Evolutionary conservation across 2,329 filamentous ascomycete genomes (phyloP), one percentile per base, ranked within the genome.

Genomic region (Xylariaceae sp.): DNA sequence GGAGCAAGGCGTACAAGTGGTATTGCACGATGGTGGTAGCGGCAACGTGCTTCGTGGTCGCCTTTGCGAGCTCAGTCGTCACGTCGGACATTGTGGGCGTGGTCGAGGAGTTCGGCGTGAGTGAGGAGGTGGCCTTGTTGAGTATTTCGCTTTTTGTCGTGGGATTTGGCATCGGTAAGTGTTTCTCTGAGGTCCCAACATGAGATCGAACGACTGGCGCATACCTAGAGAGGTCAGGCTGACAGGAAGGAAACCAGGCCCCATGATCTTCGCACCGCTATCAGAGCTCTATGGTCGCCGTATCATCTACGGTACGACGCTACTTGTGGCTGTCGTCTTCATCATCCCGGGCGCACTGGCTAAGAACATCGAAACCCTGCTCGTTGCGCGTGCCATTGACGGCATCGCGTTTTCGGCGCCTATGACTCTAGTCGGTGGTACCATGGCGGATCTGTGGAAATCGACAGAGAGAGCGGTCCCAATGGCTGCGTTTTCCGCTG

Each of bases 1-100:
- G 86, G 86, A 79, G 76, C 42, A 89, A 88, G 62, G 69, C 66
- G 1, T 84, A 71, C 62, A 93, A 90, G 65, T 91, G 87, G 87
- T 87, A 83, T 56, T 83, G 79, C 57, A 95, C 89, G 18, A 89
- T 94, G 83, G 80, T 88, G 13, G 87, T 95, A 0, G 85, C 89
- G 1, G 48, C 78, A 17, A 87, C 83, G 2, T 88, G 84, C 56
- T 88, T 89, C 57, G 81, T 86, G 31, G 84, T 87, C 34, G 82
- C 84, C 0, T 79, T 88, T 43, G 71, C 73, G 18, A 88, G 83
- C 37, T 80, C 81, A 38, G 83, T 94, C 50, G 82, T 94, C 58
- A 94, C 89, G 0, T 80, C 88, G 9, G 85, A 89, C 57, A 70
- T 94, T 3, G 67, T 59, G 2, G 85, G 82, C 2, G 80, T 88